Conservation (phyloP, 139 green algal genomes). For the Gonium pectorale region DNA sequence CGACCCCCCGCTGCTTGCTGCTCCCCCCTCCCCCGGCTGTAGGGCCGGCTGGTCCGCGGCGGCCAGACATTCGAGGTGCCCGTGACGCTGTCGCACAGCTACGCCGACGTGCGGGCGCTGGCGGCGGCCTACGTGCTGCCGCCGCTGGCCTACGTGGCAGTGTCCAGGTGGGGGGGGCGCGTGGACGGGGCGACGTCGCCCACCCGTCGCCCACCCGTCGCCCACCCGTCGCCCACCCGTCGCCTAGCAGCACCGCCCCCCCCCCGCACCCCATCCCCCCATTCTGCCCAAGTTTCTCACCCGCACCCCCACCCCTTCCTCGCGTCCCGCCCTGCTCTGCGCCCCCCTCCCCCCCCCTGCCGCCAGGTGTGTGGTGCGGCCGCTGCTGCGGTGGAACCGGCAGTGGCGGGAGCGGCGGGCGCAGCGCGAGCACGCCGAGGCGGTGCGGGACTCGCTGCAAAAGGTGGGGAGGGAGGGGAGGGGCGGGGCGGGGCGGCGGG, state of each 20-base stretch:
- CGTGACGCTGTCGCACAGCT: constrained; percentile 43
- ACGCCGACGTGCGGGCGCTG: constrained; percentile 44
- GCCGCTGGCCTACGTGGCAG: constrained; percentile 51
- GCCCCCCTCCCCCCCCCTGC: background rate
- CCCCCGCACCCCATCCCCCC: too few species aligned
- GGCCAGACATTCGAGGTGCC: constrained; percentile 57
- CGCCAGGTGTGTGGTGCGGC: constrained; percentile 49
- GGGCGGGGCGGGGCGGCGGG: too few species aligned
- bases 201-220: too few species aligned
- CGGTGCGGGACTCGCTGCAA: constrained; percentile 8
- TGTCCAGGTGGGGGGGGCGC: background rate
- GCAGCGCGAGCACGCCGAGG: constrained; percentile 42
- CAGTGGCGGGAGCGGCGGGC: constrained; percentile 2
- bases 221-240: too few species aligned
- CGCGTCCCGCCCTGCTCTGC: too few species aligned
- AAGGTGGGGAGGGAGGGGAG: constrained; percentile 9
- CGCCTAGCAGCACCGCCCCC: too few species aligned
- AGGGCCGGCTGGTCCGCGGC: constrained; percentile 22
- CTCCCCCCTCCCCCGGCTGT: background rate
- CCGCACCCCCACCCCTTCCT: too few species aligned
- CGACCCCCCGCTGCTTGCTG: background rate
- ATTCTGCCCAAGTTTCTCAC: too few species aligned
- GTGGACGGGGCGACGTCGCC: background rate
- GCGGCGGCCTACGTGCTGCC: constrained; percentile 53
- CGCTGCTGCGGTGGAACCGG: constrained; percentile 48